Evolutionary conservation across 2,329 filamentous ascomycete genomes (phyloP), one percentile per base, ranked within the genome.

Genomic region (Plenodomus lindquistii): DNA sequence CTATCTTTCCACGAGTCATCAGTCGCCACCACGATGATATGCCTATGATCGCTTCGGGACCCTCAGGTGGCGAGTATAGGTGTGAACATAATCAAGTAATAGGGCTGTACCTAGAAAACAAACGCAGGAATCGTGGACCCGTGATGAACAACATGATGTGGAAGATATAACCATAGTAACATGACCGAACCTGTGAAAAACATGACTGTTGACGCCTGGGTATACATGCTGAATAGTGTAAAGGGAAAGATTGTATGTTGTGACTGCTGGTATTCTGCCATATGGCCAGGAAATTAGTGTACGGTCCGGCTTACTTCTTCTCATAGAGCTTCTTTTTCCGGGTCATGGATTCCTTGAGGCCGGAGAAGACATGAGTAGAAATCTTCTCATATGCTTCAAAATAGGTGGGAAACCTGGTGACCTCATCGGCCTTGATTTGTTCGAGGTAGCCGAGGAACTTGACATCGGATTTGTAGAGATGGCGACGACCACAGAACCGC

Each of bases 361-460:
- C 58, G 6, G 50, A 29, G 57, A 67, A 72, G 2, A 75, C 59
- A 11, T 38, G 29, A 3, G 52, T 39, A 16, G 66, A 55, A 40
- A 75, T 65, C 60, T 76, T 77, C n/a, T 57, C 52, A 16, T 52
- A 50, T 31, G 43, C 19, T n/a, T 40, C 34, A 56, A 60, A 63
- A 4, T 54, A 50, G 5, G 43, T 55, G 8, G 46, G 22, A n/a
- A 37, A 47, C 29, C 55, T 50, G 4, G 73, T 59, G 10, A 79
- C 65, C 16, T 73, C 61, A 46, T 80, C 74, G 2, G 73, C 75
- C 50, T 75, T 74, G 53, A 81, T 66, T 24, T 71, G 63, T 48
- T 70, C 72, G 15, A 81, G 61, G 45, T 75, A 73, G 45, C 73
- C 68, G 34, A 80, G 55, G 46, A 81, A 80, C 38, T 70, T 72